Percentiles rank a stretch among this genome's conserved stretches.
phyloP scores from a whole-genome alignment of 768 basidiomycete genomes.

The Boletus rubroflammeus region DNA sequence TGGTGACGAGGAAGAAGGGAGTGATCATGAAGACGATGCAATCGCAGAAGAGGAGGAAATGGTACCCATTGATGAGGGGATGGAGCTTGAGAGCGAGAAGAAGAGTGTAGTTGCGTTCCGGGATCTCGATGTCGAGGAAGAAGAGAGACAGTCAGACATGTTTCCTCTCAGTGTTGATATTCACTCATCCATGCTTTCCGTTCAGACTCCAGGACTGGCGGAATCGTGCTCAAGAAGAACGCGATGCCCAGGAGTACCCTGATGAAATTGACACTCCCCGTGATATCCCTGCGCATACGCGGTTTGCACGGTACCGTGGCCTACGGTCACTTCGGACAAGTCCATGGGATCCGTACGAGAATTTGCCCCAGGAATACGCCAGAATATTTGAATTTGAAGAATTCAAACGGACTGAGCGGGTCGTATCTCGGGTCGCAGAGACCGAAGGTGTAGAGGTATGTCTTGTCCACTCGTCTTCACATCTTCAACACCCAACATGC shows the following conservation, averaged over 20 bases:
- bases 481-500: neutral
- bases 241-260: constrained; percentile 84
- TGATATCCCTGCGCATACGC: constrained; percentile 69
- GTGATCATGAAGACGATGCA: constrained; percentile 38
- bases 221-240: constrained; percentile 67
- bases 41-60: constrained; percentile 58
- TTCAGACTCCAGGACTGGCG: constrained; percentile 67
- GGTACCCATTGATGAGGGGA: constrained; percentile 53
- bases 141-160: constrained; percentile 72
- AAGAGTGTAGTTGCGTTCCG: constrained; percentile 58
- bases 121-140: constrained; percentile 81
- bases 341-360: constrained; percentile 97
- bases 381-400: constrained; percentile 97
- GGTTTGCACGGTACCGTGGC: constrained; percentile 92
- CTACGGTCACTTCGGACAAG: constrained; percentile 90
- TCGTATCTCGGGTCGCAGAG: constrained; percentile 62
- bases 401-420: constrained; percentile 79
- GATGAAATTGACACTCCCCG: constrained; percentile 95
- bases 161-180: neutral
- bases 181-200: neutral
- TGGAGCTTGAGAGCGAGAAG: constrained; percentile 52
- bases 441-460: constrained; percentile 70
- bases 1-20: constrained; percentile 41
- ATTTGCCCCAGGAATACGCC: constrained; percentile 89
- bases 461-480: neutral